Percentiles rank a stretch among this genome's conserved stretches.
Evolutionary conservation across 2,329 filamentous ascomycete species (phyloP).

Genomic region (Penicillium sp.): DNA sequence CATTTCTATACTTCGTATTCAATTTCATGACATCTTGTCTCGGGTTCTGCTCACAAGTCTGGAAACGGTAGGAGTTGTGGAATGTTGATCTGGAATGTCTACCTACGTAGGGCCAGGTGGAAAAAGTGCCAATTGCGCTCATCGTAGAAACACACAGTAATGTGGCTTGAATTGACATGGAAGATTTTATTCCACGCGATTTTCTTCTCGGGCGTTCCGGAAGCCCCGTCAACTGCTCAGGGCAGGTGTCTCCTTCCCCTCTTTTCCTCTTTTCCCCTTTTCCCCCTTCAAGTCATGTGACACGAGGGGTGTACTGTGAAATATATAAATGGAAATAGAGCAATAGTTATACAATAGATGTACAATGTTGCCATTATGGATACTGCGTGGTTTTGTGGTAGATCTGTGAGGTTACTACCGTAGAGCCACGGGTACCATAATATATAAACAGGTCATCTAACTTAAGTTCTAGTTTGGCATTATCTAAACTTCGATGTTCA

Average conservation of each 20-base stretch:
- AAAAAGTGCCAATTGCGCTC: not conserved
- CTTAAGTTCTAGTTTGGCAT: not conserved
- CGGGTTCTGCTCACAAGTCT: not conserved
- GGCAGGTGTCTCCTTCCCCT: no score
- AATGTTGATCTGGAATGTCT: slow-evolving; percentile 6
- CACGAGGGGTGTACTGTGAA: not conserved
- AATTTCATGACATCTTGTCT: not conserved
- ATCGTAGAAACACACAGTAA: not conserved
- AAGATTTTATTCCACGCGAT: not conserved
- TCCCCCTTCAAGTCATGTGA: not conserved
- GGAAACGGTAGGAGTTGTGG: not conserved
- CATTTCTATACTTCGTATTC: not conserved
- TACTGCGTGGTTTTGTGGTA: not conserved
- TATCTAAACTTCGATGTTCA: not conserved
- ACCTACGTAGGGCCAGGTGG: not conserved
- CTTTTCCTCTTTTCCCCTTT: not conserved
- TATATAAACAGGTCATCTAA: not conserved
- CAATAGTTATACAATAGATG: not conserved
- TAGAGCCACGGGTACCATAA: no score
- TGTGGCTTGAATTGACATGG: not conserved
- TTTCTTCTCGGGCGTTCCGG: not conserved
- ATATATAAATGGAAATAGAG: no score
- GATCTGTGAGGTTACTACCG: no score
- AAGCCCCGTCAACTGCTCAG: not conserved
- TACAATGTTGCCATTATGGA: not conserved